Conservation (phyloP, 225 moss, liverwort and hornwort species). For the Takakia lepidozioides region DNA sequence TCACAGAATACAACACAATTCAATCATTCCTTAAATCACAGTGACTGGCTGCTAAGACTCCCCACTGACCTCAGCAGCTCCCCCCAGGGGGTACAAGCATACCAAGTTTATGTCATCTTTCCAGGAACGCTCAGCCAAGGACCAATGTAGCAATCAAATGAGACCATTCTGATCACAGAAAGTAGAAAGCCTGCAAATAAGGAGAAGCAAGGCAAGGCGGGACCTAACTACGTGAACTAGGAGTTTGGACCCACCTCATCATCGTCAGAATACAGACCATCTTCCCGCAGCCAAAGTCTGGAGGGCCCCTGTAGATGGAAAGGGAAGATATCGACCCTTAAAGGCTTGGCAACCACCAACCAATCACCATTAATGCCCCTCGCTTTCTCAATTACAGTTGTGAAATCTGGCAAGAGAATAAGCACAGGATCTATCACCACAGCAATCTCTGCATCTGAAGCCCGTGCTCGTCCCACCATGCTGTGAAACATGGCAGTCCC, state of each 20-base stretch:
- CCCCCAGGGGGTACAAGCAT: too few species aligned
- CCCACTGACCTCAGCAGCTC: too few species aligned
- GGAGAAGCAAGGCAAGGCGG: too few species aligned
- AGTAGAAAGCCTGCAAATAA: too few species aligned
- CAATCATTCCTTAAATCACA: too few species aligned
- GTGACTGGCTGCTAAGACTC: too few species aligned
- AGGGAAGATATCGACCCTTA: conserved; percentile 22
- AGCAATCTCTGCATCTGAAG: conserved; percentile 49
- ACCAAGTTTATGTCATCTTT: too few species aligned
- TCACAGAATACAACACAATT: too few species aligned
- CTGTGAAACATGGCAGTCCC: conserved; percentile 88
- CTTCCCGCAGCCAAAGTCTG: conserved; percentile 32
- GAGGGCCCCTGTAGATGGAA: conserved; percentile 39
- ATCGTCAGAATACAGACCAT: conserved; percentile 31
- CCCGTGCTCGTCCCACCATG: conserved; percentile 72
- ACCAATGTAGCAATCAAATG: too few species aligned
- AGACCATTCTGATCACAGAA: too few species aligned
- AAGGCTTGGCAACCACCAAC: conserved; percentile 45
- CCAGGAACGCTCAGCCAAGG: too few species aligned
- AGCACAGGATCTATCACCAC: conserved; percentile 73
- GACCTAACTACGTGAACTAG: too few species aligned
- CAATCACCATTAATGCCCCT: conserved; percentile 17
- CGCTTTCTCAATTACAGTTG: conserved; percentile 32
- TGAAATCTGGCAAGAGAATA: conserved; percentile 55
- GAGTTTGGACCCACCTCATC: conserved; percentile 37